Evolutionary conservation across 2,329 filamentous ascomycete species (phyloP).

Genomic region (Mycosphaerella sp.): DNA sequence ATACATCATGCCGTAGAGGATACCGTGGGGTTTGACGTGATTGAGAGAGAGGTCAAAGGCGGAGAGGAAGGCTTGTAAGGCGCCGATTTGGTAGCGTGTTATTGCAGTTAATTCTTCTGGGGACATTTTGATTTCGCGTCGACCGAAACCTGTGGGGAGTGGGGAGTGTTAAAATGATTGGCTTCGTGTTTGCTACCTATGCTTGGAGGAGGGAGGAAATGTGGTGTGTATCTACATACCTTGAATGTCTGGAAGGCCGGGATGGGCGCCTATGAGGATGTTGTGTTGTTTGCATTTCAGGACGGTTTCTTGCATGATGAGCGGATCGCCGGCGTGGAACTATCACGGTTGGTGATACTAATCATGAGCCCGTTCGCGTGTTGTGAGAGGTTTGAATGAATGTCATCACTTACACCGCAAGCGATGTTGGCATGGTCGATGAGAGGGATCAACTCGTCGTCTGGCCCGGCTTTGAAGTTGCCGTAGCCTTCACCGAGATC

Average conservation of each 20-base stretch:
- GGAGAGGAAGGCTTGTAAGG: conserved; percentile 54
- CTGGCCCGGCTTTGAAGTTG: conserved; percentile 49
- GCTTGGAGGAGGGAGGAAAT: too few relatives aligned
- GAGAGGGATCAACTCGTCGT: conserved; percentile 54
- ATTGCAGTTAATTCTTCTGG: conserved; percentile 38
- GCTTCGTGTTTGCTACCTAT: too few relatives aligned
- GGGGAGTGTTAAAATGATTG: too few relatives aligned
- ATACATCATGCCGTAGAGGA: conserved; percentile 52
- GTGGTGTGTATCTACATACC: conserved; percentile 33
- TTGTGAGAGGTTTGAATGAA: background rate
- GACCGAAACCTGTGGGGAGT: conserved; percentile 43
- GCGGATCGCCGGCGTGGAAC: conserved; percentile 47
- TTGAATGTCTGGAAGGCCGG: conserved; percentile 57
- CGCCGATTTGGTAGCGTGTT: conserved; percentile 58
- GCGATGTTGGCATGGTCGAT: conserved; percentile 59
- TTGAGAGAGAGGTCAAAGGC: conserved; percentile 44
- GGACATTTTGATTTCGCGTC: conserved; percentile 54
- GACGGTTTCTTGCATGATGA: conserved; percentile 59
- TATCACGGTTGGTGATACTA: conserved; percentile 13
- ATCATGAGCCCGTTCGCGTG: too few relatives aligned
- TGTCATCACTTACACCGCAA: conserved; percentile 28
- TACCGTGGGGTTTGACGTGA: conserved; percentile 52
- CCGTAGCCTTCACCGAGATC: conserved; percentile 50
- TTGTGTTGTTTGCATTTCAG: conserved; percentile 51
- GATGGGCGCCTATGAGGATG: conserved; percentile 56